These are phyloP conservation scores for Astrephomene gubernaculifera DNA, from an alignment of 139 green algal genomes.

Conservation along the genomic window DNA sequence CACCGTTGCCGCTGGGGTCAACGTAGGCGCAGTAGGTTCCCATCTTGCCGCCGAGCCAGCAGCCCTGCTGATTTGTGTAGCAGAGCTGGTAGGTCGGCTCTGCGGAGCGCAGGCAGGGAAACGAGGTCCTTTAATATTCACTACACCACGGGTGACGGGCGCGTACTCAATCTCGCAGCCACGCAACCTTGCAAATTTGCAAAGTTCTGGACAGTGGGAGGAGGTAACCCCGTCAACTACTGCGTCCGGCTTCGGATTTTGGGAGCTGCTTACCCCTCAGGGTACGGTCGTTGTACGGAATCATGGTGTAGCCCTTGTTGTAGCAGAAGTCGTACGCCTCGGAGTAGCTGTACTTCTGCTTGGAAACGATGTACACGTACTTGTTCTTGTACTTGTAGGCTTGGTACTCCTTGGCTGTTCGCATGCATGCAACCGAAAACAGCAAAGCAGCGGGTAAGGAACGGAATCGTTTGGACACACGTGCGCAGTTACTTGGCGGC, in stretches of 20 bases:
- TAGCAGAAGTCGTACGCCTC: not conserved
- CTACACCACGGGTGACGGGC: too few species aligned
- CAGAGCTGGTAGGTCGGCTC: not conserved
- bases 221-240: too few species aligned
- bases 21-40: constrained; percentile 19
- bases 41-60: constrained; percentile 10
- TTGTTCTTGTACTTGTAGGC: not conserved
- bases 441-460: too few species aligned
- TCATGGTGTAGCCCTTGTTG: not conserved
- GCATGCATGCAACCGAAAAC: not conserved
- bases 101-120: too few species aligned
- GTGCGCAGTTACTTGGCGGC: too few species aligned
- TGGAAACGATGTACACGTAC: not conserved
- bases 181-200: too few species aligned
- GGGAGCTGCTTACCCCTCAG: not conserved
- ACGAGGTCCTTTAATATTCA: too few species aligned
- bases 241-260: too few species aligned
- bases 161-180: too few species aligned
- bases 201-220: too few species aligned
- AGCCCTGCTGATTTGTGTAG: constrained; percentile 1
- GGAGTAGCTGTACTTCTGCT: not conserved
- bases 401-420: not conserved
- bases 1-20: constrained; percentile 1
- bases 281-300: not conserved
- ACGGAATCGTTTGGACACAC: too few species aligned